Percentiles rank a stretch among this genome's conserved stretches.
phyloP scores from a whole-genome alignment of 1,284 basidiomycete genomes.

The Apiotrichum porosum region DNA sequence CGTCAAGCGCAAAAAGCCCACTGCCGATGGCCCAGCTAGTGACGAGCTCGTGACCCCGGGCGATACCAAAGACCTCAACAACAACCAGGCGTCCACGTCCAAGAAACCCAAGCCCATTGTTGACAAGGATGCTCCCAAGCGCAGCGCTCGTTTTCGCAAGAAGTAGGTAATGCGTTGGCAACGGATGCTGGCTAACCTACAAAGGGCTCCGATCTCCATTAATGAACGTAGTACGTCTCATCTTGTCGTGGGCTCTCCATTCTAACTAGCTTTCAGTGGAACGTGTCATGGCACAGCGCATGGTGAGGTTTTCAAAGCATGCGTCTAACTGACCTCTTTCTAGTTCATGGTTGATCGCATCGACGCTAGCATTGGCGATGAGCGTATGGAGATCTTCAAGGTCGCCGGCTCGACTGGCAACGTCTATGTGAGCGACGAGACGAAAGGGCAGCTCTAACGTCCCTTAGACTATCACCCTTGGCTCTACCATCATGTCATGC shows the following conservation, averaged over 20 bases:
- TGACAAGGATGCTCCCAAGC: background rate
- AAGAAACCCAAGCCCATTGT: background rate
- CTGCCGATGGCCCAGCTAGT: too few species aligned
- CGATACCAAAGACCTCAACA: too few species aligned
- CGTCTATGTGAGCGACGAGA: conserved; percentile 3
- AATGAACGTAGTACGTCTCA: background rate
- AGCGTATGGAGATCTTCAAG: conserved; percentile 11
- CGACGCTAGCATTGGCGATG: background rate
- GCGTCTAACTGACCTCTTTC: background rate
- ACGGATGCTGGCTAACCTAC: background rate
- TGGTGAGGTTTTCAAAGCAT: conserved; percentile 16
- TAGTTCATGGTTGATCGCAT: conserved; percentile 27
- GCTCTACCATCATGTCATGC: conserved; percentile 15
- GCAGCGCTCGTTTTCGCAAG: background rate
- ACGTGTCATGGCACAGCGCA: conserved; percentile 34
- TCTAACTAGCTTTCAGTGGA: conserved; percentile 13
- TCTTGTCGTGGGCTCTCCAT: rapidly evolving
- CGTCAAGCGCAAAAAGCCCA: too few species aligned
- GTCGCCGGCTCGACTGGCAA: conserved; percentile 21
- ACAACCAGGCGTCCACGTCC: too few species aligned
- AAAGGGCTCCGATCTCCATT: conserved; percentile 2
- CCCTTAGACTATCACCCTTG: conserved; percentile 29
- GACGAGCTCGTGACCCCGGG: too few species aligned
- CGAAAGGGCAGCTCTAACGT: too few species aligned
- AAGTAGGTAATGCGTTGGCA: background rate